Percentiles rank a stretch among this genome's conserved stretches.
Evolutionary conservation across 129 eudicot genomes (phyloP).

Genomic region (Escallonia rubra): DNA sequence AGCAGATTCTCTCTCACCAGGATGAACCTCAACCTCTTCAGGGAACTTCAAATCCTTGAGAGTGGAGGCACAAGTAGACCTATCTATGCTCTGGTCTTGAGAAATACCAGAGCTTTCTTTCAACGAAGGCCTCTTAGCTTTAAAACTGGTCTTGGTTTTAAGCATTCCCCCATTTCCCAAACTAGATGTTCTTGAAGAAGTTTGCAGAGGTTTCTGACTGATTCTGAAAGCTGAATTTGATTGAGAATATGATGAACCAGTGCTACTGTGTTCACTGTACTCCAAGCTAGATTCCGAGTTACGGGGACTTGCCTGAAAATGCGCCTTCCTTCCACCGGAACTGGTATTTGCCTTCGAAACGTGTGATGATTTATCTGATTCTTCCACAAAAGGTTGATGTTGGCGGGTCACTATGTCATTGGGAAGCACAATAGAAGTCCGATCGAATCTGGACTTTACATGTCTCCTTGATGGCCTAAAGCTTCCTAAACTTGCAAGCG

Average conservation of each 20-base stretch:
- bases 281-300: constrained; percentile 21
- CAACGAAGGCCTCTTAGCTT: constrained; percentile 34
- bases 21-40: constrained; percentile 29
- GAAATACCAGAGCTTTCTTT: constrained; percentile 17
- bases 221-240: constrained; percentile 6
- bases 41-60: constrained; percentile 73
- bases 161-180: constrained; percentile 45
- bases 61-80: constrained; percentile 76
- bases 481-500: constrained; percentile 28
- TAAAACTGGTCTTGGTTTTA: constrained; percentile 45
- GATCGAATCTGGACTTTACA: constrained; percentile 42
- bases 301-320: constrained; percentile 18
- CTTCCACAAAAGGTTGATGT: constrained; percentile 25
- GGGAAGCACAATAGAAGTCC: constrained; percentile 7
- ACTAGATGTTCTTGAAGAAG: constrained; percentile 48
- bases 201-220: constrained; percentile 22
- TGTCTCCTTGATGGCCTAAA: constrained; percentile 40
- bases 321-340: constrained; percentile 17
- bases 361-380: constrained; percentile 33
- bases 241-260: constrained; percentile 3
- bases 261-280: constrained; percentile 17
- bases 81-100: constrained; percentile 24
- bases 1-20: constrained; percentile 35
- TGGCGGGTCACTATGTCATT: no score
- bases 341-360: constrained; percentile 18